These are phyloP conservation scores for Saccharomycopsis babjevae DNA, from an alignment of 805 yeast species.

Conservation along the genomic window DNA sequence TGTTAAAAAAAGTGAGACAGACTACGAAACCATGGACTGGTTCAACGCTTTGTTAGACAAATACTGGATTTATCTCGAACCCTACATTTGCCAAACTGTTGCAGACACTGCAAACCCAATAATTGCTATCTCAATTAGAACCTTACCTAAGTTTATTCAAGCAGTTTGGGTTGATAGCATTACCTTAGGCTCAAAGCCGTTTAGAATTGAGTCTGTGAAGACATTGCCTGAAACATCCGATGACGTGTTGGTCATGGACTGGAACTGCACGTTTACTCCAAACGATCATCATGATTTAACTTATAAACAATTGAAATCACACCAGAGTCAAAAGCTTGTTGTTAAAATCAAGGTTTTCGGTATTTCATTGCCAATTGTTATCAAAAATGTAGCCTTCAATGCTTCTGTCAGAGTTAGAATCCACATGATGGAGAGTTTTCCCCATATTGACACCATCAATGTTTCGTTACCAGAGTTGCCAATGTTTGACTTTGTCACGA, in stretches of 20 bases:
- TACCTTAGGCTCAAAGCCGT: slow-evolving; percentile 93
- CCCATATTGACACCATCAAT: slow-evolving; percentile 87
- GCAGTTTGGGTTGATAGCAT: slow-evolving; percentile 78
- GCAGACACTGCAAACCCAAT: slow-evolving; percentile 79
- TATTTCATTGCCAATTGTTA: slow-evolving; percentile 63
- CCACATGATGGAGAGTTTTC: slow-evolving; percentile 83
- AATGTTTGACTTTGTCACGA: slow-evolving; percentile 72
- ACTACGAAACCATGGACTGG: slow-evolving; percentile 95
- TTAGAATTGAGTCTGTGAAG: slow-evolving; percentile 82
- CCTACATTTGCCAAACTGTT: slow-evolving; percentile 76
- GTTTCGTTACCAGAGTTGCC: slow-evolving; percentile 82
- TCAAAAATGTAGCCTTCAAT: slow-evolving; percentile 69
- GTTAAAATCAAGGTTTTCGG: slow-evolving; percentile 81
- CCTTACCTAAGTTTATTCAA: slow-evolving; percentile 72
- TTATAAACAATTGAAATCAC: slow-evolving; percentile 72
- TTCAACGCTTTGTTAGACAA: slow-evolving; percentile 77
- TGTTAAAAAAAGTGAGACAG: slow-evolving; percentile 70
- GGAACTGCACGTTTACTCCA: slow-evolving; percentile 92
- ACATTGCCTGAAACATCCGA: slow-evolving; percentile 83
- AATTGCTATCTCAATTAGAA: slow-evolving; percentile 55
- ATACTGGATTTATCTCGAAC: slow-evolving; percentile 88
- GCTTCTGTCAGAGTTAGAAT: slow-evolving; percentile 71
- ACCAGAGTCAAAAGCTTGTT: slow-evolving; percentile 71
- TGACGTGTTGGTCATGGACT: slow-evolving; percentile 95
- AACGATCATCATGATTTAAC: slow-evolving; percentile 77